Conservation (phyloP, 805 yeast genomes). For the Candida nanaspora region DNA sequence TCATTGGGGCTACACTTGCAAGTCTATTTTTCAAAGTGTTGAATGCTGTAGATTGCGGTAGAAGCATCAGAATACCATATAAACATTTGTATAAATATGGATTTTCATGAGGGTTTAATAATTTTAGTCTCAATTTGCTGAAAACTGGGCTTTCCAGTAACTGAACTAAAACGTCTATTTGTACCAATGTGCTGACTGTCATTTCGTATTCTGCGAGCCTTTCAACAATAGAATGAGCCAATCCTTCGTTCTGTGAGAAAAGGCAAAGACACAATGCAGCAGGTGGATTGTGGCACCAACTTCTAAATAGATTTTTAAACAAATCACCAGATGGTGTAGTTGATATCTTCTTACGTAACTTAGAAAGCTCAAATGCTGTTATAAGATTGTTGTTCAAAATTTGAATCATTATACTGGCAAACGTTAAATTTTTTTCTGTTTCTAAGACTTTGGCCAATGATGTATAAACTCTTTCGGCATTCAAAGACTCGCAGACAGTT, state of each 20-base stretch:
- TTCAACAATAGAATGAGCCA: slow-evolving; percentile 77
- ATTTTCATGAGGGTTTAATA: slow-evolving; percentile 78
- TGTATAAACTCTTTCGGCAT: slow-evolving; percentile 77
- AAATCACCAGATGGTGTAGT: slow-evolving; percentile 24
- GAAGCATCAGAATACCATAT: slow-evolving; percentile 85
- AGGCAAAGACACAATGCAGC: slow-evolving; percentile 82
- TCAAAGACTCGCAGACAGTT: slow-evolving; percentile 72
- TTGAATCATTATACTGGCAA: slow-evolving; percentile 76
- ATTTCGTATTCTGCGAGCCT: slow-evolving; percentile 79
- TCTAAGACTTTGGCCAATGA: slow-evolving; percentile 72
- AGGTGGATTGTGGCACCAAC: slow-evolving; percentile 91
- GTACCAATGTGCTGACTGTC: slow-evolving; percentile 70
- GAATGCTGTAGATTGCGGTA: slow-evolving; percentile 92
- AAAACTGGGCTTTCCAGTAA: slow-evolving; percentile 89
- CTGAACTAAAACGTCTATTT: slow-evolving; percentile 84
- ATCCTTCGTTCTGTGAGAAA: slow-evolving; percentile 79
- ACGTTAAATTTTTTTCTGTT: slow-evolving; percentile 53
- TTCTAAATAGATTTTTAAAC: slow-evolving; percentile 69
- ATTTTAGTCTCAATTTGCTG: slow-evolving; percentile 75
- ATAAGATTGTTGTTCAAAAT: slow-evolving; percentile 79
- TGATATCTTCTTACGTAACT: slow-evolving; percentile 51
- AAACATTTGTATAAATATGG: slow-evolving; percentile 81
- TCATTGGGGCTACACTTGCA: slow-evolving; percentile 44
- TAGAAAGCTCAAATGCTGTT: slow-evolving; percentile 74
- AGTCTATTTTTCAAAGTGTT: slow-evolving; percentile 73